phyloP scores from a whole-genome alignment of 2,329 filamentous ascomycete genomes.

The Alternaria novae-zelandiae region DNA sequence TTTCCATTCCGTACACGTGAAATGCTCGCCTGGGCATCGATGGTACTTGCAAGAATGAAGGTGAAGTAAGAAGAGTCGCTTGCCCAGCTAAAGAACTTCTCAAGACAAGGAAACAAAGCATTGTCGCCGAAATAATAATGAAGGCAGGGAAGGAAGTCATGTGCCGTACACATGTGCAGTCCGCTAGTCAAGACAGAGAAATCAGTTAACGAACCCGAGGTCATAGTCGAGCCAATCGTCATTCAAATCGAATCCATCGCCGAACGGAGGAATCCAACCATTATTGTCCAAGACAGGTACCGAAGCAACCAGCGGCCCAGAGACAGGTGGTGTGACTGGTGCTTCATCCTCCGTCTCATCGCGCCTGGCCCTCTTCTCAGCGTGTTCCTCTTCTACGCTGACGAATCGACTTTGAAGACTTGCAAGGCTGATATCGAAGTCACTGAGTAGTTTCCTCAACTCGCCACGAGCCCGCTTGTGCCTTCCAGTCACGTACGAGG shows the following conservation, averaged over 20 bases:
- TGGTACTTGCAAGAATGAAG: background rate
- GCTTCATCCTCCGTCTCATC: background rate
- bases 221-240: too few relatives aligned
- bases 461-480: constrained; percentile 1
- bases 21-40: background rate
- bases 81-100: too few relatives aligned
- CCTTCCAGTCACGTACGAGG: background rate
- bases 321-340: accelerated
- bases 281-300: background rate
- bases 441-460: background rate
- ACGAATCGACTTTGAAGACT: background rate
- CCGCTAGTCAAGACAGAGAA: background rate
- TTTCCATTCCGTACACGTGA: background rate
- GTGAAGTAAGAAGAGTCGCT: background rate
- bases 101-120: background rate
- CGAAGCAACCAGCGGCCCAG: background rate
- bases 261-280: background rate
- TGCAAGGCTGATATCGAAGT: background rate
- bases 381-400: background rate
- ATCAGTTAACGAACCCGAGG: too few relatives aligned
- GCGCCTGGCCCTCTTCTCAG: background rate
- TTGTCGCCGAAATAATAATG: background rate
- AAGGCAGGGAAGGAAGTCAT: background rate
- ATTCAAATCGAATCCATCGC: too few relatives aligned
- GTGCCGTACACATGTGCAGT: background rate